These are phyloP conservation scores for Candida yuanshanica DNA, from an alignment of 805 yeast species.

Conservation along the genomic window DNA sequence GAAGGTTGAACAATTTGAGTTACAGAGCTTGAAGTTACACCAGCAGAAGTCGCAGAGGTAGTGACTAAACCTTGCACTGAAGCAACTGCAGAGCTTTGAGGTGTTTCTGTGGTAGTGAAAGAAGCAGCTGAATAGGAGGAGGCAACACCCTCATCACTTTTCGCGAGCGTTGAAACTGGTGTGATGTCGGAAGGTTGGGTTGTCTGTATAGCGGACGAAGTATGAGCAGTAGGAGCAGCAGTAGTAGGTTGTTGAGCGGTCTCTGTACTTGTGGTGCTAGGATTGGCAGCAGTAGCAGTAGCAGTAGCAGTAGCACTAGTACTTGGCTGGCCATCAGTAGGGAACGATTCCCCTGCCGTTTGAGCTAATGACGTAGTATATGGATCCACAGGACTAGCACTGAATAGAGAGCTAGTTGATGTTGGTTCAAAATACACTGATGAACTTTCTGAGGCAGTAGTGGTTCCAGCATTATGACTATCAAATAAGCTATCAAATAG, in stretches of 20 bases:
- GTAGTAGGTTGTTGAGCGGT: no score
- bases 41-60: background rate
- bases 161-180: no score
- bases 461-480: background rate
- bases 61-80: background rate
- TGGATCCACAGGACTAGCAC: constrained; percentile 20
- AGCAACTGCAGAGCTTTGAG: background rate
- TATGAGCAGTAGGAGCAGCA: no score
- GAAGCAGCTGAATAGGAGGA: no score
- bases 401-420: background rate
- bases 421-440: background rate
- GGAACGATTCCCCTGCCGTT: no score
- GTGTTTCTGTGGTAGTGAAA: background rate
- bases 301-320: constrained; percentile 3
- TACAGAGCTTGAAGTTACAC: background rate
- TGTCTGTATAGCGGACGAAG: no score
- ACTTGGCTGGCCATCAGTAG: no score
- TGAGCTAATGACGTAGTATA: constrained; percentile 10
- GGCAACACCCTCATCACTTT: no score
- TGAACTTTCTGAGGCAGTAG: background rate
- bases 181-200: no score
- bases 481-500: background rate
- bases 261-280: constrained; percentile 1
- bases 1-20: background rate
- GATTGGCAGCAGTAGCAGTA: background rate